phyloP scores from a whole-genome alignment of 2,329 filamentous ascomycete genomes.

The Xylariaceae sp. region DNA sequence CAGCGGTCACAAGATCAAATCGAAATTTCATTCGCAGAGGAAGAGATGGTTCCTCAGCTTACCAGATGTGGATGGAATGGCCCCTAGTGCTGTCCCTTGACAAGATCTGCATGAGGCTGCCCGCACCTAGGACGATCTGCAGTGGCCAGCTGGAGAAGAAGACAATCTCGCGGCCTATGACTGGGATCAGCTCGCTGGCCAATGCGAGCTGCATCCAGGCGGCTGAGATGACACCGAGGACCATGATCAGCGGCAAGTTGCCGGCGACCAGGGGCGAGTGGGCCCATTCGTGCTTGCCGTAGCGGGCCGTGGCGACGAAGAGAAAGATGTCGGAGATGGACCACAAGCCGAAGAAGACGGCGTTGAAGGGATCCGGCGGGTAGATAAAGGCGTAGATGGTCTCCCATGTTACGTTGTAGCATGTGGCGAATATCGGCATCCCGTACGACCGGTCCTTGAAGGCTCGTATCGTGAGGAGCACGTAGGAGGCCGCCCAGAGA shows the following conservation, averaged over 20 bases:
- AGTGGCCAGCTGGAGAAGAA: conserved; percentile 1
- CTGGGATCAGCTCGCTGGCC: background rate
- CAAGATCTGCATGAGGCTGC: background rate
- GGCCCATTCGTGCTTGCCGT: background rate
- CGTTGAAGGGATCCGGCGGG: conserved; percentile 1
- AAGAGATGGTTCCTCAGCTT: background rate
- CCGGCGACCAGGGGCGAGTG: background rate
- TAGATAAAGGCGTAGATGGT: background rate
- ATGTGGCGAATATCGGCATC: conserved; percentile 1
- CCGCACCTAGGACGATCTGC: background rate
- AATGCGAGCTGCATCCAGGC: background rate
- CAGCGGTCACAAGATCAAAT: background rate
- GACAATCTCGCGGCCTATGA: background rate
- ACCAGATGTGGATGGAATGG: background rate
- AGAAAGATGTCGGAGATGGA: background rate
- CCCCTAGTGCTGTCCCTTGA: background rate
- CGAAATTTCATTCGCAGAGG: background rate
- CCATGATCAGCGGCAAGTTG: background rate
- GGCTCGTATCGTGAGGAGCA: background rate
- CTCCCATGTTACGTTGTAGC: conserved; percentile 2
- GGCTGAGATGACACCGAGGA: background rate
- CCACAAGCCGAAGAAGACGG: background rate
- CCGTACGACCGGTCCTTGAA: background rate
- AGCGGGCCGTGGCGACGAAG: background rate
- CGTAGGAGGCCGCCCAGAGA: background rate